Base-by-base conservation (phyloP, 139 green algal genomes). In the Picocystis salinarum region DNA sequence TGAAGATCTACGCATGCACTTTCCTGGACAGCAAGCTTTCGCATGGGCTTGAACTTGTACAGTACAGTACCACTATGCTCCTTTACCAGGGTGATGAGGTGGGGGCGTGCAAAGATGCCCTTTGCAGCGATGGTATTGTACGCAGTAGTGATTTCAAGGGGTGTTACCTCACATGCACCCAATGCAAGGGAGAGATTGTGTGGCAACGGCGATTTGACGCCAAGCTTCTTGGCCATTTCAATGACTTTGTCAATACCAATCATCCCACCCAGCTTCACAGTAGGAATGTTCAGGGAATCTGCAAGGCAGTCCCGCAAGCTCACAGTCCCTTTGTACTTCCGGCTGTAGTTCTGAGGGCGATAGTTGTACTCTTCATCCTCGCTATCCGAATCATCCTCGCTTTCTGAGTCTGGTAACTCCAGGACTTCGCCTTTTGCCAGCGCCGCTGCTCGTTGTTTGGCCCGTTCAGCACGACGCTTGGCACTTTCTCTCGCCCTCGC, bases 251-350 rank as follows among this genome's bases (percentile, higher is more conserved):
- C 55, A 10, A 72, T 22, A 20, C 64, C 62, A 4, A 70, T 45
- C 33, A 56, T 23, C 23, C 58, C 33, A 4, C 33, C 53, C 0
- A 74, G 31, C 62, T 67, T 74, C 15, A 74, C 64, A 0, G 64
- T 72, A 9, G 64, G 64, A 6, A 74, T 29, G 56, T 74, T 74
- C 27, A 74, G 45, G 10, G 53, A 67, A 18, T 61, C 46, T 22
- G 59, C 46, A 9, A 74, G 56, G 6, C 34, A 28, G 17, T 73
- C 26, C 40, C 53, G 27, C 36, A 70, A 23, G 3, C 46, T 70
- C 18, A 63, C 54, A 19, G 6, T 6, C 11, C 40, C 40, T 5
- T 15, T 15, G 41, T 48, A 48, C 41, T 36, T 7, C 18, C 50
- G 24, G 23, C 9, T 41, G 52, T 59, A 59, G 34, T 59, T 59